Evolutionary conservation across 75 land plant genomes (phyloP).

Genomic region (Adiantum capillusveneris): DNA sequence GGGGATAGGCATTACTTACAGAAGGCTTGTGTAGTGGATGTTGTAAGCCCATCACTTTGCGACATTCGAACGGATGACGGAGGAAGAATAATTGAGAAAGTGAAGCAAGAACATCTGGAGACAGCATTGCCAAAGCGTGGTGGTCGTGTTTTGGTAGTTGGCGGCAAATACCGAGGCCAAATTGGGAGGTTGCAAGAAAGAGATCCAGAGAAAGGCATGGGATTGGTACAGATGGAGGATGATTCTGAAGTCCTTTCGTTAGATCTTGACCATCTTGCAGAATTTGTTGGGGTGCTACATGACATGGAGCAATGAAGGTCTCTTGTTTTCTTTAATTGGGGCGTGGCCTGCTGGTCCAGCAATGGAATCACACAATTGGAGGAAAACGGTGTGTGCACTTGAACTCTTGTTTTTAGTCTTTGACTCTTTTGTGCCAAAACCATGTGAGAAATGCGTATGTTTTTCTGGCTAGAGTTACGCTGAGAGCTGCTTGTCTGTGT

Average conservation of each 20-base stretch:
- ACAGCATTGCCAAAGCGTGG: conserved; percentile 67
- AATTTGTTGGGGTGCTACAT: conserved; percentile 37
- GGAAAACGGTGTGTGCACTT: too few species aligned
- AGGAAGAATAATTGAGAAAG: conserved; percentile 53
- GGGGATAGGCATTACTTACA: conserved; percentile 61
- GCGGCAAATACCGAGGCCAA: conserved; percentile 52
- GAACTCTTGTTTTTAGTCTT: too few species aligned
- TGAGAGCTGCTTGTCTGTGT: too few species aligned
- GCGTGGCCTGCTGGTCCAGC: too few species aligned
- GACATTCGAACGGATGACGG: conserved; percentile 66
- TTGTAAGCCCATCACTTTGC: conserved; percentile 52
- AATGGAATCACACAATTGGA: too few species aligned
- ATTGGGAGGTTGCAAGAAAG: conserved; percentile 55
- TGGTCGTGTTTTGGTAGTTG: conserved; percentile 57
- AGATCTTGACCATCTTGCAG: conserved; percentile 63
- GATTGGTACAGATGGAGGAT: conserved; percentile 66
- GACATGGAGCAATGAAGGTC: conserved; percentile 2
- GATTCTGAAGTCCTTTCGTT: conserved; percentile 47
- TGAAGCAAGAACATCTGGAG: conserved; percentile 63
- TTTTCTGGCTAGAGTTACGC: too few species aligned
- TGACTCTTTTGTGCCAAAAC: too few species aligned
- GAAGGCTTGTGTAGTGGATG: conserved; percentile 74
- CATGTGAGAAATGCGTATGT: too few species aligned
- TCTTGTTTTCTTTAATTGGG: too few species aligned
- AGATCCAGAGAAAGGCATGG: conserved; percentile 45